A percentile compares a stretch with the other conserved stretches of the same genome.
Conservation (phyloP, 2,329 filamentous ascomycete species). For the Ophiocordyceps unilateralis region DNA sequence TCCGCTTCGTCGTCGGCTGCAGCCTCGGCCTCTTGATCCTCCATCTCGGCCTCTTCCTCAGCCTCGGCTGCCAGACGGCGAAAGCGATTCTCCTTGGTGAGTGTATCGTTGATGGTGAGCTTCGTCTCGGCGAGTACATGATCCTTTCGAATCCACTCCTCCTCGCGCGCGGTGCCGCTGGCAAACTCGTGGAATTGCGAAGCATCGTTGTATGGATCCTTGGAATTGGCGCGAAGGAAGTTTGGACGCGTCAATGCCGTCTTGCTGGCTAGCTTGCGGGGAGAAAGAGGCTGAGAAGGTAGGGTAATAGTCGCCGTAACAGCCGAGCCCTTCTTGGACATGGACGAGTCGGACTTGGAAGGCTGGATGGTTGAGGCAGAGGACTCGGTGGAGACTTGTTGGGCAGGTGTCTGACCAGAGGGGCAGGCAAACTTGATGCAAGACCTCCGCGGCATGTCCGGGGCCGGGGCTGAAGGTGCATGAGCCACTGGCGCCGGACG, state of each 20-base stretch:
- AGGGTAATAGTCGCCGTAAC: constrained; percentile 5
- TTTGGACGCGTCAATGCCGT: constrained; percentile 16
- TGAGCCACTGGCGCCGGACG: constrained; percentile 15
- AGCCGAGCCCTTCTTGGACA: constrained; percentile 12
- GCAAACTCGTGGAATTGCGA: constrained; percentile 82
- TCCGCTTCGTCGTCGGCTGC: constrained; percentile 43
- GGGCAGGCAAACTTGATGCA: constrained; percentile 65
- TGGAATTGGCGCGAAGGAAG: constrained; percentile 32
- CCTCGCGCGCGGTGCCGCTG: constrained; percentile 61
- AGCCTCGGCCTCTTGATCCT: constrained; percentile 44
- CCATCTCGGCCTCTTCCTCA: constrained; percentile 88
- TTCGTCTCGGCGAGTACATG: constrained; percentile 45
- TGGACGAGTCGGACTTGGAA: constrained; percentile 11
- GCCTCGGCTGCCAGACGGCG: constrained; percentile 74
- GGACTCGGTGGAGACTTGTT: constrained; percentile 18
- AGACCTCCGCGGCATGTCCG: constrained; percentile 31
- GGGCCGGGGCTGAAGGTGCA: constrained; percentile 17
- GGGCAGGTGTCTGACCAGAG: constrained; percentile 28
- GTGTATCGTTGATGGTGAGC: constrained; percentile 76
- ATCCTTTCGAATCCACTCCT: constrained; percentile 75
- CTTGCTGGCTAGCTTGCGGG: constrained; percentile 7
- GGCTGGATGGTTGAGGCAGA: not conserved
- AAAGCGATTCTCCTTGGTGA: constrained; percentile 79
- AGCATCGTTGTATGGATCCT: constrained; percentile 34
- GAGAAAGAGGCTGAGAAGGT: constrained; percentile 8